Evolutionary conservation across 2,329 filamentous ascomycete genomes (phyloP).

Genomic region (Phoma sp.): DNA sequence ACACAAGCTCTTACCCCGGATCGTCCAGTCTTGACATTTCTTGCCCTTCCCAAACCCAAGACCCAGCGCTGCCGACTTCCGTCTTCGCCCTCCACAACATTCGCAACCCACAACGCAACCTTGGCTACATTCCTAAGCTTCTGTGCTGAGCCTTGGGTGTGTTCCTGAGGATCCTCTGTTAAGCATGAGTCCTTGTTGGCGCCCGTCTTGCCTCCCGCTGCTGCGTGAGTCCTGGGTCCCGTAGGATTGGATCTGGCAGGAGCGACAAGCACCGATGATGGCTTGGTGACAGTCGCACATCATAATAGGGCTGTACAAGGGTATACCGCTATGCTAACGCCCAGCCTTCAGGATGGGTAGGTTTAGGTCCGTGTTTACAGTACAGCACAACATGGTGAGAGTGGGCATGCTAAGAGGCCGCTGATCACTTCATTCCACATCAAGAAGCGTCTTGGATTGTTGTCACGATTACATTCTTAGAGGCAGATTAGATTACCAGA

Average conservation of each 20-base stretch:
- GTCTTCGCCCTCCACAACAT: conserved; percentile 18
- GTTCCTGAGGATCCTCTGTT: background rate
- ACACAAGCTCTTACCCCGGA: conserved; percentile 21
- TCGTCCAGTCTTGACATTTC: conserved; percentile 8
- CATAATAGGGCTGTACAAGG: background rate
- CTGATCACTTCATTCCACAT: too few species aligned
- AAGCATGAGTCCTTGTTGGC: background rate
- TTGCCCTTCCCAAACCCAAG: conserved; percentile 15
- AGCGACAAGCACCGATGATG: background rate
- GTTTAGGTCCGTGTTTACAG: too few species aligned
- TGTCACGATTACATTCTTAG: too few species aligned
- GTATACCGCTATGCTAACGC: too few species aligned
- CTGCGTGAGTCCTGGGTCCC: background rate
- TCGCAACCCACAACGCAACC: conserved; percentile 3
- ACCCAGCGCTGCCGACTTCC: conserved; percentile 22
- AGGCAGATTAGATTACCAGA: too few species aligned
- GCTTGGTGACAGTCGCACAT: background rate
- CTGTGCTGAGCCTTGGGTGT: conserved; percentile 1
- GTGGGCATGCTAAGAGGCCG: too few species aligned
- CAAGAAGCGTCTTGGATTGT: too few species aligned
- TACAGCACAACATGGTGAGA: too few species aligned
- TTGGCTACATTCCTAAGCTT: conserved; percentile 14
- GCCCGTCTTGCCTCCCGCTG: background rate
- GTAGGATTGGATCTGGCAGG: background rate
- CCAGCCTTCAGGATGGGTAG: too few species aligned